Evolutionary conservation across 495 filamentous ascomycete genomes (phyloP).

Genomic region (Daldinia decipiens): DNA sequence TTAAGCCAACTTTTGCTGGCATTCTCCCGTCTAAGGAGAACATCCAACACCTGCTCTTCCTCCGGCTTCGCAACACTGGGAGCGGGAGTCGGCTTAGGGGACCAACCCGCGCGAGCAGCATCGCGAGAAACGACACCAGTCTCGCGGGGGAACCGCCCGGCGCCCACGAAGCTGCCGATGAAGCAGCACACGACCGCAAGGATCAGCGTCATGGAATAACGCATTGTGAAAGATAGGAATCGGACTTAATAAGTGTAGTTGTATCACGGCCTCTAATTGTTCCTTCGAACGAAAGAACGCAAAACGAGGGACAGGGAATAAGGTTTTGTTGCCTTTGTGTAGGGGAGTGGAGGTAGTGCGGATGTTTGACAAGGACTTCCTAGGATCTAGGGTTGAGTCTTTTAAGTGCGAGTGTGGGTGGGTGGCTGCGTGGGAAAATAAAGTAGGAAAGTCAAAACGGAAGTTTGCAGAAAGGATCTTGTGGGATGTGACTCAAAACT

Average conservation of each 20-base stretch:
- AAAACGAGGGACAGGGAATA: neutral
- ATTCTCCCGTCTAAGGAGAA: constrained; percentile 21
- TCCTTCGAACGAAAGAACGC: constrained; percentile 1
- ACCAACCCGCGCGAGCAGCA: constrained; percentile 25
- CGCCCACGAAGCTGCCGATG: constrained; percentile 31
- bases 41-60: constrained; percentile 27
- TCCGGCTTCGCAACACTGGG: constrained; percentile 16
- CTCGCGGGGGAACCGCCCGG: constrained; percentile 34
- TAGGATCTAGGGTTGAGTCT: constrained; percentile 5
- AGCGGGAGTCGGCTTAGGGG: constrained; percentile 45
- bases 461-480: constrained; percentile 4
- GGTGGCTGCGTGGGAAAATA: neutral
- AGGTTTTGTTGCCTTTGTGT: neutral
- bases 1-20: constrained; percentile 44
- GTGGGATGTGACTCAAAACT: constrained; percentile 3
- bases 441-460: neutral
- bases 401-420: neutral
- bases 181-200: constrained; percentile 24
- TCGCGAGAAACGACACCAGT: constrained; percentile 10
- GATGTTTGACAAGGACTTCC: neutral
- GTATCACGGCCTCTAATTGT: neutral
- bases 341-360: neutral
- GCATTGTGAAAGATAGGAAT: constrained; percentile 28
- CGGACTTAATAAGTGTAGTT: neutral
- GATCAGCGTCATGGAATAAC: constrained; percentile 12